Conservation (phyloP, 2,329 filamentous ascomycete genomes). For the Shiraia sp. region DNA sequence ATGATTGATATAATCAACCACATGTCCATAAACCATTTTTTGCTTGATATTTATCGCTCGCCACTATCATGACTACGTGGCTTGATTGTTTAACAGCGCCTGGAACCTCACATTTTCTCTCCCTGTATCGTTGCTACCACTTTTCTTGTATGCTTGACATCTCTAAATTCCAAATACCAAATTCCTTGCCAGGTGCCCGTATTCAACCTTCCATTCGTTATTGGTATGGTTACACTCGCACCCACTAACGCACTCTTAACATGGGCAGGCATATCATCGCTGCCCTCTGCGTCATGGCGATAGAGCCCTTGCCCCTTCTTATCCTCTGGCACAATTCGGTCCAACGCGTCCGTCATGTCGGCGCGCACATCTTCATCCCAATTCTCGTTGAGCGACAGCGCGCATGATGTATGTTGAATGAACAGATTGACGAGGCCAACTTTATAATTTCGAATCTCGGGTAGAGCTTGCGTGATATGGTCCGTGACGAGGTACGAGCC, state of each 20-base stretch:
- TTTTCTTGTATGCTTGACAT: slow-evolving; percentile 73
- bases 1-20: no score
- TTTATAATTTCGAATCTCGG: slow-evolving; percentile 82
- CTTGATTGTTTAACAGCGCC: no score
- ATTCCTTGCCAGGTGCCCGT: slow-evolving; percentile 83
- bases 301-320: slow-evolving; percentile 64
- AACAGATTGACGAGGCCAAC: slow-evolving; percentile 77
- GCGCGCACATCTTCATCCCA: slow-evolving; percentile 80
- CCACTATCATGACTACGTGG: no score
- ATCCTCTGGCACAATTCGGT: slow-evolving; percentile 85
- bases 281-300: slow-evolving; percentile 82
- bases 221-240: slow-evolving; percentile 87
- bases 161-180: slow-evolving; percentile 91
- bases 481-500: slow-evolving; percentile 91
- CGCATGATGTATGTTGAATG: slow-evolving; percentile 93
- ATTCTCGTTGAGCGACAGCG: slow-evolving; percentile 91
- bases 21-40: no score
- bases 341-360: slow-evolving; percentile 93
- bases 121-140: slow-evolving; percentile 95
- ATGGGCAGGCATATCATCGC: slow-evolving; percentile 95
- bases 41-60: no score
- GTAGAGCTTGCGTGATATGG: slow-evolving; percentile 69
- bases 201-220: slow-evolving; percentile 78
- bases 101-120: slow-evolving; percentile 58
- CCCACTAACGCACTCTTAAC: slow-evolving; percentile 90